Base-by-base conservation (phyloP, 2,329 filamentous ascomycete species). In the Diaporthe batatas region DNA sequence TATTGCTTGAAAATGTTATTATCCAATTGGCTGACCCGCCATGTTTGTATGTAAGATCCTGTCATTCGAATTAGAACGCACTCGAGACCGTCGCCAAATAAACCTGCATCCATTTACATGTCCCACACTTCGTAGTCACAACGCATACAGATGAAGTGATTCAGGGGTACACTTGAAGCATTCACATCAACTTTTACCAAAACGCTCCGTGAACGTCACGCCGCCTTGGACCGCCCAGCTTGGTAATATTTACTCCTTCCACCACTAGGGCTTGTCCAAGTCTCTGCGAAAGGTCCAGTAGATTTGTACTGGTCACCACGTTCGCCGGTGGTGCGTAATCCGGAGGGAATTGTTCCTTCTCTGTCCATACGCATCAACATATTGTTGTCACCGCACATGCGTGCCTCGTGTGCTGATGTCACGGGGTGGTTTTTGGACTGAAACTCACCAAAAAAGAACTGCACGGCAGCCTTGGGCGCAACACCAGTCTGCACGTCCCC, bases 391-490 rank as follows among this genome's bases (percentile, higher is more conserved):
- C 12, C 16, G 42, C n/a, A 29, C 29, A 29, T 29, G 29, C 29
- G 29, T 29, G 29, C 42, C 23, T 10, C 2, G 18, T 2, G 4
- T 16, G n/a, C n/a, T 3, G 5, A 23, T n/a, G 25, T 4, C 6
- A 10, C 5, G 12, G 21, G 1, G 23, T 36, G 7, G 34, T 7
- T 54, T 23, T 14, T 12, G 6, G 16, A 4, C 18, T 32, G 5
- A 0, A 21, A 77, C 82, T 76, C 75, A 85, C 83, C 78, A 62
- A 87, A 85, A 73, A 86, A 85, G 65, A 83, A 87, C 54, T 83
- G 81, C 0, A 87, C 81, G 1, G 83, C 55, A 1, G 75, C 76
- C 57, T 81, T 79, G 12, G 82, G 77, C 2, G 86, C 86, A 0
- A 80, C 84, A 0, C 79, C 83, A 1, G 77, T 70, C 0, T 79